These are phyloP conservation scores for Aspergillus aculeatinus DNA, from an alignment of 2,329 filamentous ascomycete genomes.

Conservation along the genomic window DNA sequence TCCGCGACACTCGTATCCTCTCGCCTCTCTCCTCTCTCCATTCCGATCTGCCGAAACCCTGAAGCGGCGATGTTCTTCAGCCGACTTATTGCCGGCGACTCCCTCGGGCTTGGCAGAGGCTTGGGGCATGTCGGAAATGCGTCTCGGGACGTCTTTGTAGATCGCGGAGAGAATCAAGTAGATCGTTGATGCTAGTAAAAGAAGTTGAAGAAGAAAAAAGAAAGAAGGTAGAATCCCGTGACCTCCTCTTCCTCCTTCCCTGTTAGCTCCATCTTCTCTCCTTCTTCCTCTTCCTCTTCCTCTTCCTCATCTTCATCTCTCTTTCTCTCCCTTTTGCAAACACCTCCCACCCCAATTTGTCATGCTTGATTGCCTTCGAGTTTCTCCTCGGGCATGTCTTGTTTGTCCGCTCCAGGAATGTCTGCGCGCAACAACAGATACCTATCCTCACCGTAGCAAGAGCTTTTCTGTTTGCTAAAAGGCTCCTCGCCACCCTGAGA, in stretches of 20 bases:
- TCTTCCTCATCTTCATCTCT: background rate
- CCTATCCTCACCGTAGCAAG: background rate
- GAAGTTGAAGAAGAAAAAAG: background rate
- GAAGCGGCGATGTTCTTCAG: slow-evolving; percentile 18
- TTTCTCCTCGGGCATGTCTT: background rate
- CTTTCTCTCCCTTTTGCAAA: background rate
- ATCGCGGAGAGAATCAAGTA: background rate
- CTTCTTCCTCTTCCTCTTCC: background rate
- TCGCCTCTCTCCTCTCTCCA: background rate
- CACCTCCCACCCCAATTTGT: background rate
- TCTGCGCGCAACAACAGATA: background rate
- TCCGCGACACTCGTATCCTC: no score
- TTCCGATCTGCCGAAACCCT: slow-evolving; percentile 20
- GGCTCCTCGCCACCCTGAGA: background rate
- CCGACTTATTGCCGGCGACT: slow-evolving; percentile 20
- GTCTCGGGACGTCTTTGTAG: background rate
- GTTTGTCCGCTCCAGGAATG: background rate
- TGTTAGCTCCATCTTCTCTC: background rate
- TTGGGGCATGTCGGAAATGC: background rate
- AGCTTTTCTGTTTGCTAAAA: background rate
- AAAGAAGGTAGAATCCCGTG: background rate
- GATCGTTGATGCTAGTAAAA: no score
- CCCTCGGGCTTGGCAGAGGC: slow-evolving; percentile 4
- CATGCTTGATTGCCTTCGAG: background rate
- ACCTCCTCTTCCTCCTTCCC: background rate